Base-by-base conservation (phyloP, 257 asterid genomes). In the Solanum pinnatisectum region DNA sequence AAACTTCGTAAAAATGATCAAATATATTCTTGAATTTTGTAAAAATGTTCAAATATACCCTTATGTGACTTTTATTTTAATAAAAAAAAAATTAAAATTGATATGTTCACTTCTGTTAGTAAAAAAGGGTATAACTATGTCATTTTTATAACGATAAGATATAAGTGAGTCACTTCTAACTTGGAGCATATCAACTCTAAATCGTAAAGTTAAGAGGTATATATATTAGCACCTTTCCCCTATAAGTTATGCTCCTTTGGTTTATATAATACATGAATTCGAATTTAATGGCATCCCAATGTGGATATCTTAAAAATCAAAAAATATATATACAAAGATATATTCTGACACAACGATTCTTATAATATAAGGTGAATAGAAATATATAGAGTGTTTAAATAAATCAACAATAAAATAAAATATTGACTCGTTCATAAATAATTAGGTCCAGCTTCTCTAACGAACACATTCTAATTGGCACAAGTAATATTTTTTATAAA, bases 231-330 rank as follows among this genome's bases (percentile, higher is more conserved):
- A 59, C 67, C 1, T 59, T 56, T 59, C 23, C 12, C 67, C 67
- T 59, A 59, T 52, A 52, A 52, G 63, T 16, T 52, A 52, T 52
- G n/a, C 1, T 18, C 4, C n/a, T 16, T 3, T 52, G n/a, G 23
- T 52, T 52, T 52, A 52, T 52, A 6, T 18, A 16, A 52, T 52
- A 52, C 63, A 18, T 18, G 5, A 59, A 3, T 1, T 59, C 5
- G 12, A 59, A 59, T 59, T 59, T 59, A 59, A 2, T 20, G 0
- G 0, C 0, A 56, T 2, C 2, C 11, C 5, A 20, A 59, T 59
- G 0, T 59, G 0, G 0, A 59, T 59, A 8, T 59, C 2, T 0
- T 8, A 8, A 18, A 59, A 18, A 18, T 6, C 0, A 16, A 20
- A 56, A 56, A 3, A 20, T 0, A 56, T 52, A 16, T 52, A 52